phyloP scores from a whole-genome alignment of 2,329 filamentous ascomycete species.

The Exophiala aquamarina region DNA sequence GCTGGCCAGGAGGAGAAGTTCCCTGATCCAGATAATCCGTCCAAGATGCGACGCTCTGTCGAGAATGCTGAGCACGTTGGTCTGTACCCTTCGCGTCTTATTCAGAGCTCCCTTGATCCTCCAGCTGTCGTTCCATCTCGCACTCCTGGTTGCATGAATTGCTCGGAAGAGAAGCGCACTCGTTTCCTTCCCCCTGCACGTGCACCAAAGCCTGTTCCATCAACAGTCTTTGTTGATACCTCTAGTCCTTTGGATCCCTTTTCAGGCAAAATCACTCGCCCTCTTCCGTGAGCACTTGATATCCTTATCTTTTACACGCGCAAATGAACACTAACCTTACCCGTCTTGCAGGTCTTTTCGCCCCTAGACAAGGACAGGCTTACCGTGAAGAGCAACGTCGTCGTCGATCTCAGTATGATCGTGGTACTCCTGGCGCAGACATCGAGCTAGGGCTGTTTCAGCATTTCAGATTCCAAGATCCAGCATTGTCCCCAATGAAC shows the following conservation, averaged over 20 bases:
- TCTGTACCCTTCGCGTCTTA: slow-evolving; percentile 41
- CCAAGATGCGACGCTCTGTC: slow-evolving; percentile 82
- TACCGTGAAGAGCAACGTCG: slow-evolving; percentile 74
- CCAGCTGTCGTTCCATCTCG: background rate
- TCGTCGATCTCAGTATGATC: slow-evolving; percentile 75
- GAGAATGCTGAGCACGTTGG: slow-evolving; percentile 85
- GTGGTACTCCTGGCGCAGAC: slow-evolving; percentile 72
- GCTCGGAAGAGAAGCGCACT: too few relatives aligned
- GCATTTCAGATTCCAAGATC: slow-evolving; percentile 22
- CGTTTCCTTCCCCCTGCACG: slow-evolving; percentile 20
- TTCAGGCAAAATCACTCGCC: slow-evolving; percentile 12
- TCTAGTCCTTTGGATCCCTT: slow-evolving; percentile 20
- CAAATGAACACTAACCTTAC: slow-evolving; percentile 12
- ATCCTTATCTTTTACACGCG: too few relatives aligned
- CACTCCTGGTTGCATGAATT: too few relatives aligned
- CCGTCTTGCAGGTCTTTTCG: slow-evolving; percentile 66
- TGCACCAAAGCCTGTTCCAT: background rate
- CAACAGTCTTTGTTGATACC: slow-evolving; percentile 12
- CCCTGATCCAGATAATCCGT: slow-evolving; percentile 76
- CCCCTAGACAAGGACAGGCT: slow-evolving; percentile 72
- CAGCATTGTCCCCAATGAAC: slow-evolving; percentile 11
- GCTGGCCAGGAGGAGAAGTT: slow-evolving; percentile 74
- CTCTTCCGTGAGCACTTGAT: slow-evolving; percentile 19
- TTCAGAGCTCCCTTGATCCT: background rate
- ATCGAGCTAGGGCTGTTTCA: slow-evolving; percentile 53